A percentile compares a stretch with the other conserved stretches of the same genome.
phyloP scores from a whole-genome alignment of 495 filamentous ascomycete species.

The Aspergillus conjunctus region DNA sequence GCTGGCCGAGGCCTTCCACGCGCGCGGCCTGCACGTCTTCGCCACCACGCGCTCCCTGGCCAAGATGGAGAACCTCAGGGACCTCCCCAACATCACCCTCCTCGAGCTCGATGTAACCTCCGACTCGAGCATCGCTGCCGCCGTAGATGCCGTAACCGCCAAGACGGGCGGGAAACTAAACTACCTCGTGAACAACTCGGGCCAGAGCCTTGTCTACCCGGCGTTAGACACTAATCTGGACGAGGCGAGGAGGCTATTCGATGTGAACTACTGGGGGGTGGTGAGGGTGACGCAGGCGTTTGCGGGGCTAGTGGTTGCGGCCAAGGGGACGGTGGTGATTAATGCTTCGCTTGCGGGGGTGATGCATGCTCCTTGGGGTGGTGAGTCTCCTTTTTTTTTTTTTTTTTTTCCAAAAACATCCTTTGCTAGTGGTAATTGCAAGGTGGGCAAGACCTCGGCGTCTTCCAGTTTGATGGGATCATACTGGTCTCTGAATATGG shows the following conservation, averaged over 20 bases:
- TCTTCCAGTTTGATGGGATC: constrained; percentile 43
- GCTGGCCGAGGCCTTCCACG: constrained; percentile 42
- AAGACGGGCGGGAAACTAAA: constrained; percentile 61
- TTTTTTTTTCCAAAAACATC: constrained; percentile 43
- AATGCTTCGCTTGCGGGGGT: constrained; percentile 48
- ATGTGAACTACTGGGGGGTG: constrained; percentile 64
- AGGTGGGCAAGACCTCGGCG: constrained; percentile 36
- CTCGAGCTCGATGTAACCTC: constrained; percentile 29
- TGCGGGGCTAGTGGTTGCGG: constrained; percentile 50
- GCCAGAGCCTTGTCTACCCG: constrained; percentile 53
- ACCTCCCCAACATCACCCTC: constrained; percentile 16
- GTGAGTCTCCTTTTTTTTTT: constrained; percentile 27
- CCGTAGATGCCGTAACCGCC: constrained; percentile 53
- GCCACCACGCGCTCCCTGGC: constrained; percentile 39
- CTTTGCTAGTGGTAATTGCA: constrained; percentile 44
- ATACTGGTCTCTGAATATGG: constrained; percentile 37
- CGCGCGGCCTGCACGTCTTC: constrained; percentile 34
- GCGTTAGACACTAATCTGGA: constrained; percentile 54
- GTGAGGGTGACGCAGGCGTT: constrained; percentile 59
- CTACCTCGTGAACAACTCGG: constrained; percentile 69
- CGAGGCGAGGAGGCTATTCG: constrained; percentile 56
- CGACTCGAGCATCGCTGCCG: constrained; percentile 17
- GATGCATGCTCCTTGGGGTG: constrained; percentile 11
- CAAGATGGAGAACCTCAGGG: constrained; percentile 32
- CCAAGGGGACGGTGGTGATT: constrained; percentile 59